These are phyloP conservation scores for Earliella scabrosa DNA, from an alignment of 1,284 basidiomycete genomes.

Conservation along the genomic window DNA sequence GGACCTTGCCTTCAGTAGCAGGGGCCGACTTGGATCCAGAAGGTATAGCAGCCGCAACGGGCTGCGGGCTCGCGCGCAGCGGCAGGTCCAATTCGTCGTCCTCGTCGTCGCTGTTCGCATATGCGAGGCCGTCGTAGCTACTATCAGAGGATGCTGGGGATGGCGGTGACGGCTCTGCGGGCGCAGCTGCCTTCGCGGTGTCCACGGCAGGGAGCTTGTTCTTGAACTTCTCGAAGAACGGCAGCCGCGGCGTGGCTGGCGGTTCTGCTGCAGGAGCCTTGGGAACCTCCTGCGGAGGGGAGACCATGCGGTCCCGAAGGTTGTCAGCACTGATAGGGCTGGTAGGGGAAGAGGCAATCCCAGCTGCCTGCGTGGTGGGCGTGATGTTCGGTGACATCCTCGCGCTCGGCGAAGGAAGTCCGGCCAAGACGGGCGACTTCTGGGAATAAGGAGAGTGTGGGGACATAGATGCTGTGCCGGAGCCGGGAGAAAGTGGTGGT, in stretches of 20 bases:
- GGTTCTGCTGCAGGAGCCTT: slow-evolving; percentile 38
- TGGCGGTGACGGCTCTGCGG: slow-evolving; percentile 23
- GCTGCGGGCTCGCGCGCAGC: slow-evolving; percentile 22
- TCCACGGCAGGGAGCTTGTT: slow-evolving; percentile 32
- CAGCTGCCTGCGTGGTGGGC: slow-evolving; percentile 28
- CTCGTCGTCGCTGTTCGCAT: slow-evolving; percentile 34
- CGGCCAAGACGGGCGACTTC: slow-evolving; percentile 27
- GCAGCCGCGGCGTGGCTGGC: slow-evolving; percentile 39
- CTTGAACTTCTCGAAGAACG: slow-evolving; percentile 57
- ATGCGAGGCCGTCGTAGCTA: slow-evolving; percentile 36
- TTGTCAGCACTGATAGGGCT: slow-evolving; percentile 23
- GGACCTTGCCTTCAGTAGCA: slow-evolving; percentile 25
- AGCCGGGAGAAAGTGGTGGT: slow-evolving; percentile 41
- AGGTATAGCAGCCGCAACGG: slow-evolving; percentile 14
- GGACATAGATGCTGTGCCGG: slow-evolving; percentile 37
- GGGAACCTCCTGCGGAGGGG: slow-evolving; percentile 31
- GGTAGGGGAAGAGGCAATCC: slow-evolving; percentile 34
- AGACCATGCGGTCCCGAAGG: slow-evolving; percentile 29
- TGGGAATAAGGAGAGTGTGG: slow-evolving; percentile 41
- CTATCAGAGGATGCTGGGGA: slow-evolving; percentile 33
- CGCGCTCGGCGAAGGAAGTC: slow-evolving; percentile 19
- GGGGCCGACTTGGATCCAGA: slow-evolving; percentile 5
- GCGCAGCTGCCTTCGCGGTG: slow-evolving; percentile 18
- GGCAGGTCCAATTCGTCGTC: slow-evolving; percentile 28
- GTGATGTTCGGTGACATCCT: slow-evolving; percentile 24